Base-by-base conservation (phyloP, 345 rosid species). In the Erucastrum elatum region DNA sequence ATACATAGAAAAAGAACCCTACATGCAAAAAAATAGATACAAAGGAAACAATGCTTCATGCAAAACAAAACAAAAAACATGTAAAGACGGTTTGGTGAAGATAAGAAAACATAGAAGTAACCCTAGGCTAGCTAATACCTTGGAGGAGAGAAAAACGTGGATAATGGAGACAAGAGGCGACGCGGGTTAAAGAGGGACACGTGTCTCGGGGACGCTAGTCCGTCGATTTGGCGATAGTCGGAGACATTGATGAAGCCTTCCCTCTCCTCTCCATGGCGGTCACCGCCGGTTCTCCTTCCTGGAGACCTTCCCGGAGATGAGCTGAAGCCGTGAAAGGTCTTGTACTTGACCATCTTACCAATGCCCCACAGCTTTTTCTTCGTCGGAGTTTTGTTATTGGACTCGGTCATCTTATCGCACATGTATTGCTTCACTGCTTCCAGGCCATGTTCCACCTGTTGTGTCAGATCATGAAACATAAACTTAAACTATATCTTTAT, bases 331-430 rank as follows among this genome's bases (percentile, higher is more conserved):
- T 80, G 86, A 75, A 88, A 87, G 5, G 90, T 88, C 26, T 84
- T 80, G 64, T 74, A 87, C 72, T 77, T 90, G 13, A 91, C 91
- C 83, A 93, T 41, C 82, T 85, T 91, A 62, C 89, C 81, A 35
- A 80, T 53, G 7, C 89, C 90, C 97, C 98, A 90, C 0, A 89
- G 81, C 82, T 82, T 86, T 84, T 89, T 94, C 82, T 86, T 87
- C 1, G 7, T 64, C 13, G 83, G 35, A 1, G 82, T 85, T 67
- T 82, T 75, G 37, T 58, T 82, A 31, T 84, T 79, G 0, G 85
- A 84, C 0, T 79, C 84, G 8, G 77, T 88, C 95, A 93, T 87
- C 77, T 84, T 87, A 69, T 84, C 88, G 17, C 85, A 86, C 87
- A 94, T 71, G 80, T 90, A 93, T 74, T 77, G 87, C 80, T 83